These are phyloP conservation scores for Carex myosuroides DNA, from an alignment of 176 grass and related monocot species.

Conservation along the genomic window DNA sequence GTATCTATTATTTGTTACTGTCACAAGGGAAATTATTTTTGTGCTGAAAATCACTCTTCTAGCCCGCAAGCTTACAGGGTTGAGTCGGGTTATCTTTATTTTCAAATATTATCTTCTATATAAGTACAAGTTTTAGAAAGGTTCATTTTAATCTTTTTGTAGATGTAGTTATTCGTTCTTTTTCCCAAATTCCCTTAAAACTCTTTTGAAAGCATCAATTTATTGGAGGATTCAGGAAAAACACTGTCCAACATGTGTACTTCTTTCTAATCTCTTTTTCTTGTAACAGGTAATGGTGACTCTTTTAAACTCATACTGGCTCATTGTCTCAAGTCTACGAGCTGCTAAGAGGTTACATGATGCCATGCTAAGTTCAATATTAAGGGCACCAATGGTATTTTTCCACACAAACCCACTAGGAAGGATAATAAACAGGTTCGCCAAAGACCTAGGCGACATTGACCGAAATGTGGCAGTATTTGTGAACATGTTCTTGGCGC, in stretches of 20 bases:
- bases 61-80: background rate
- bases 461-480: slow-evolving; percentile 81
- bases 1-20: background rate
- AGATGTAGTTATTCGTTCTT: background rate
- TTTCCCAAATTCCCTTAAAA: background rate
- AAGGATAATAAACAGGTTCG: slow-evolving; percentile 97
- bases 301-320: slow-evolving; percentile 79
- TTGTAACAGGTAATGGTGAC: slow-evolving; percentile 65
- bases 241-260: background rate
- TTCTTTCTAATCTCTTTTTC: background rate
- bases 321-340: slow-evolving; percentile 72
- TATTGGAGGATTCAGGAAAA: background rate
- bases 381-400: slow-evolving; percentile 97
- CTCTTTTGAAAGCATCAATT: background rate
- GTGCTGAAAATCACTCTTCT: background rate
- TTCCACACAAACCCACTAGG: slow-evolving; percentile 99
- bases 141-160: background rate
- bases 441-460: slow-evolving; percentile 92
- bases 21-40: background rate
- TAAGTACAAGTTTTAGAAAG: background rate
- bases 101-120: background rate
- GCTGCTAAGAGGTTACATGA: slow-evolving; percentile 88
- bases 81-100: background rate
- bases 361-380: slow-evolving; percentile 87
- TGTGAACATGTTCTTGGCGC: slow-evolving; percentile 86